Evolutionary conservation across 2,329 filamentous ascomycete genomes (phyloP), one percentile per base, ranked within the genome.

Genomic region (Colletotrichum ledebouriae): DNA sequence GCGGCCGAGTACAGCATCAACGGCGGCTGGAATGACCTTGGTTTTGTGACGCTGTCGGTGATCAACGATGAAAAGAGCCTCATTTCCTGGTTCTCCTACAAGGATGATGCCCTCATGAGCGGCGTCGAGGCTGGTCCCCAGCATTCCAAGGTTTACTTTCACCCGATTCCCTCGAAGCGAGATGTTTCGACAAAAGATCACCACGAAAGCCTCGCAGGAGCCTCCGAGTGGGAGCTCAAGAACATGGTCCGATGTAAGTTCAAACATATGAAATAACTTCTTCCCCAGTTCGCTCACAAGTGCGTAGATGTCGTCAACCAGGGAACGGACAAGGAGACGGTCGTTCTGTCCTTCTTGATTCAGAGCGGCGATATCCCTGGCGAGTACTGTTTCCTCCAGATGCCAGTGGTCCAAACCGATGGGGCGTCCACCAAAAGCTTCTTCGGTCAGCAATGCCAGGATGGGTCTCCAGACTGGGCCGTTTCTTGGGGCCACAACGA

Each of bases 401-500:
- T 72, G 1, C 39, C 67, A 4, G 20, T 72, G 1, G 50, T 59
- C 2, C 60, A 70, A 4, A 47, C 47, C 2, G 37, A 63, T 0
- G 65, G 74, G 5, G 70, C 73, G 5, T 68, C 64, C 22, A 65
- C 70, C 7, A 73, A 70, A 2, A 75, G 74, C 39, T 78, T 76
- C 64, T 72, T 65, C 49, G 39, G 72, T 13, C 50, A 72, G 25
- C 55, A 59, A 2, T 79, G 77, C 52, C 56, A 61, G 0, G 61
- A 22, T 72, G 7, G 34, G 15, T 11, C 9, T 15, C 37, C 72
- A 70, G n/a, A 71, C n/a, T 77, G 75, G 73, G 65, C 62, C 4
- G 56, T 76, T 6, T 79, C 76, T 0, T 79, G 76, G 76, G 77
- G 77, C 1, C 77, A 79, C 68, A 71, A 74, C 20, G 46, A 65